phyloP scores from a whole-genome alignment of 306 rosid genomes.

The Ceratonia siliqua region DNA sequence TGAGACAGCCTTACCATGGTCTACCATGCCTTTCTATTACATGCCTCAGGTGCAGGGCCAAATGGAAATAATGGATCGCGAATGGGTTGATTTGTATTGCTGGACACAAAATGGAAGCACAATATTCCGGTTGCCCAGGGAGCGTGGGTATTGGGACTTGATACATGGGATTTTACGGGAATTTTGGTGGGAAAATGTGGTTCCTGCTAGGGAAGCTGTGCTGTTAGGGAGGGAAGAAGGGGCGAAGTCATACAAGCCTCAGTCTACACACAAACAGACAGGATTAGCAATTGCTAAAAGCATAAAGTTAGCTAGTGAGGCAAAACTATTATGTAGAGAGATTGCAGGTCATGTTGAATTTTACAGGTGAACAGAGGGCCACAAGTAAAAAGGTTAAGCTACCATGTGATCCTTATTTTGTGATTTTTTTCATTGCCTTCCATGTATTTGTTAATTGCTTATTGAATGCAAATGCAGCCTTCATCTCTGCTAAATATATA shows the following conservation, averaged over 20 bases:
- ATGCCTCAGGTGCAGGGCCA: slow-evolving; percentile 99
- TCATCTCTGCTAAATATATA: neutral
- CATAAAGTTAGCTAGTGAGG: slow-evolving; percentile 66
- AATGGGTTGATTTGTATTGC: slow-evolving; percentile 89
- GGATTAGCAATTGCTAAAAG: slow-evolving; percentile 76
- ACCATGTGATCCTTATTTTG: slow-evolving; percentile 9
- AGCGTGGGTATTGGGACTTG: slow-evolving; percentile 75
- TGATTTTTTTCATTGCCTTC: neutral
- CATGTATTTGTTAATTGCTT: slow-evolving; percentile 24
- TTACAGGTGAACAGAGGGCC: slow-evolving; percentile 41
- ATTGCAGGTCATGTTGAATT: slow-evolving; percentile 81
- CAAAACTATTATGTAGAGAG: slow-evolving; percentile 80
- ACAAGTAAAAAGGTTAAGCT: slow-evolving; percentile 13
- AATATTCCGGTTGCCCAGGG: slow-evolving; percentile 68
- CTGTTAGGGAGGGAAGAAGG: slow-evolving; percentile 59
- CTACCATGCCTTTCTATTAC: slow-evolving; percentile 86
- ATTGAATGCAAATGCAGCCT: neutral
- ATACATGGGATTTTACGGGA: slow-evolving; percentile 71
- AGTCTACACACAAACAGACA: slow-evolving; percentile 72
- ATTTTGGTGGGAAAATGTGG: slow-evolving; percentile 96
- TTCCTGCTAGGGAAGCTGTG: slow-evolving; percentile 84
- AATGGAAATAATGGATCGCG: slow-evolving; percentile 90
- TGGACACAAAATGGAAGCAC: slow-evolving; percentile 97
- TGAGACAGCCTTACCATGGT: slow-evolving; percentile 83
- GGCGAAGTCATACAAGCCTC: slow-evolving; percentile 55